A percentile compares a stretch with the other conserved stretches of the same genome.
These are phyloP conservation scores for Rhynchospora breviuscula DNA, from an alignment of 176 grass and related monocot genomes.

Conservation along the genomic window DNA sequence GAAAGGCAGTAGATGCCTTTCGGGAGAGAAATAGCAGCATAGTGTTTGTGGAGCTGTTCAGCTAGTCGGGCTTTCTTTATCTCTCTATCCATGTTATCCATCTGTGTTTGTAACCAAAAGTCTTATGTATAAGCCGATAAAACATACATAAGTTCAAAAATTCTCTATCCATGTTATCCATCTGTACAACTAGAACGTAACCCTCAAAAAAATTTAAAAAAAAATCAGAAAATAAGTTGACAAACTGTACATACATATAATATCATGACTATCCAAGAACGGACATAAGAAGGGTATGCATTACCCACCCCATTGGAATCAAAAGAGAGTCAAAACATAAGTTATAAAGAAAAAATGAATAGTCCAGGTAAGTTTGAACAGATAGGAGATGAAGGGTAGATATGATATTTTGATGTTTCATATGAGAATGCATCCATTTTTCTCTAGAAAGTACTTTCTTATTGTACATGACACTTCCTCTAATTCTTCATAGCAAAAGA, in stretches of 20 bases:
- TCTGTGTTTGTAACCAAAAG: constrained; percentile 42
- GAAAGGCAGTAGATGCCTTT: constrained; percentile 97
- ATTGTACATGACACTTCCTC: neutral
- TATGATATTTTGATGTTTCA: neutral
- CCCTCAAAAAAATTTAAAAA: neutral
- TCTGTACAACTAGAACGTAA: no score
- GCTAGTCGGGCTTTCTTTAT: constrained; percentile 69
- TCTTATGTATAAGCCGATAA: neutral
- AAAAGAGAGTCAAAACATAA: no score
- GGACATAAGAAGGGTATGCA: no score
- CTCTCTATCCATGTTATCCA: constrained; percentile 94
- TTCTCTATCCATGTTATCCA: no score
- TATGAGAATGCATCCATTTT: neutral
- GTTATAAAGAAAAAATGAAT: neutral
- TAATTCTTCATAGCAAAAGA: neutral
- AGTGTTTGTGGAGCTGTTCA: constrained; percentile 94
- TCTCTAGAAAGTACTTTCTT: neutral
- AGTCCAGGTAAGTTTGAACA: neutral
- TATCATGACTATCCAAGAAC: neutral
- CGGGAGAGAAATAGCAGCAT: constrained; percentile 85
- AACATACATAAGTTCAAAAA: no score
- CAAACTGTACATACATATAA: no score
- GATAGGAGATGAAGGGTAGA: neutral
- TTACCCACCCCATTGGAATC: no score
- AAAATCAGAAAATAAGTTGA: no score